Conservation (phyloP, 192 early-diverging fungal species). For the Kappamyces sp. region DNA sequence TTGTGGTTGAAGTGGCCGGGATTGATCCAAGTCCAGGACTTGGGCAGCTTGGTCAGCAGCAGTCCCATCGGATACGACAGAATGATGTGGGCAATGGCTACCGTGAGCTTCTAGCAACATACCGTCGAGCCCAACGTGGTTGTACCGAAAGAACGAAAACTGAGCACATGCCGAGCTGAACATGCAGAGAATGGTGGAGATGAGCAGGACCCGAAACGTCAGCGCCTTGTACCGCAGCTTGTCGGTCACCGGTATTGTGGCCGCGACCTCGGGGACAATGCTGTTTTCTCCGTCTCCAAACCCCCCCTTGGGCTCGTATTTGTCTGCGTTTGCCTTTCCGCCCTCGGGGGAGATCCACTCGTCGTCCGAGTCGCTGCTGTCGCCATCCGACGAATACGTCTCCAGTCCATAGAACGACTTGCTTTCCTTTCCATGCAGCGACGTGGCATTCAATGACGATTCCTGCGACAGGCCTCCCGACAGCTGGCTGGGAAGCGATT, state of each 20-base stretch:
- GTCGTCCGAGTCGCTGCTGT: neutral
- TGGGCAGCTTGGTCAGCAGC: slow-evolving; percentile 53
- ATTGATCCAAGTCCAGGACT: slow-evolving; percentile 51
- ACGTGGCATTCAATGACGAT: too few relatives aligned
- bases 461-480: too few relatives aligned
- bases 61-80: slow-evolving; percentile 63
- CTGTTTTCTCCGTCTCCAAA: slow-evolving; percentile 11
- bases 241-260: slow-evolving; percentile 42
- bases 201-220: slow-evolving; percentile 71
- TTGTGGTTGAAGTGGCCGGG: slow-evolving; percentile 78
- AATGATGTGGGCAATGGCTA: slow-evolving; percentile 8
- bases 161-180: neutral
- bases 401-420: slow-evolving; percentile 6
- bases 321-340: neutral
- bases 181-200: slow-evolving; percentile 55
- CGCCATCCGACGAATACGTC: slow-evolving; percentile 11
- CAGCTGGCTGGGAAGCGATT: too few relatives aligned
- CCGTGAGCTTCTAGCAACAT: neutral
- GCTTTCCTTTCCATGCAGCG: too few relatives aligned
- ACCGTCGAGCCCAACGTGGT: slow-evolving; percentile 2
- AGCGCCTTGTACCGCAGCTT: slow-evolving; percentile 55
- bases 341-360: neutral
- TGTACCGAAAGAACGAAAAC: slow-evolving; percentile 10
- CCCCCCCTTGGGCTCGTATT: slow-evolving; percentile 8
- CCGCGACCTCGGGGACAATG: slow-evolving; percentile 11